Conservation (phyloP, 768 basidiomycete species). For the Guyanaporus albipodus region DNA sequence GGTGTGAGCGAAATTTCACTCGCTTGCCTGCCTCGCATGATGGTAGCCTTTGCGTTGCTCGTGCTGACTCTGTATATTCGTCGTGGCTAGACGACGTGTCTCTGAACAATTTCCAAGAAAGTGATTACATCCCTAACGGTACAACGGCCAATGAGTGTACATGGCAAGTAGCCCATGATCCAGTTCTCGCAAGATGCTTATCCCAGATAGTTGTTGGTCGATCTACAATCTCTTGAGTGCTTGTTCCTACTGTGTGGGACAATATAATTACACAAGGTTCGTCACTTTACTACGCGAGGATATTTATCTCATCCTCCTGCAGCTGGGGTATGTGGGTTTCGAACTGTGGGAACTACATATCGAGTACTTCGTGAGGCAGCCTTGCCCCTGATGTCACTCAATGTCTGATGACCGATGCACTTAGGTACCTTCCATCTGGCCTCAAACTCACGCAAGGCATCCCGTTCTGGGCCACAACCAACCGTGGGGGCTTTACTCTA, state of each 20-base stretch:
- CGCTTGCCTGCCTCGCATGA: neutral
- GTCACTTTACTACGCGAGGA: neutral
- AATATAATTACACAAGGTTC: conserved; percentile 15
- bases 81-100: conserved; percentile 21
- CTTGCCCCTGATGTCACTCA: neutral
- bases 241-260: conserved; percentile 18
- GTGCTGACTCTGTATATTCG: neutral
- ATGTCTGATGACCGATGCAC: neutral
- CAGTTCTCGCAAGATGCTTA: neutral
- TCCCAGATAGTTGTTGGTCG: conserved; percentile 24
- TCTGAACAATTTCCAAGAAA: conserved; percentile 14
- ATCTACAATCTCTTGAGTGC: conserved; percentile 30
- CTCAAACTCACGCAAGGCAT: conserved; percentile 11
- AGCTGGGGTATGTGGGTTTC: conserved; percentile 23
- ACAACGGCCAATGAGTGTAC: conserved; percentile 18
- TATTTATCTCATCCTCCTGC: conserved; percentile 1
- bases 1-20: conserved; percentile 10
- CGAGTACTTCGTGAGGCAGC: conserved; percentile 18
- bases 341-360: conserved; percentile 13
- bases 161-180: conserved; percentile 15
- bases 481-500: conserved; percentile 15
- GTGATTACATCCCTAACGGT: conserved; percentile 15
- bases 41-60: neutral
- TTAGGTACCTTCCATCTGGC: conserved; percentile 24
- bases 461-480: conserved; percentile 22